phyloP scores from a whole-genome alignment of 1,284 basidiomycete genomes.

The Pseudomicrostroma phylloplanum region DNA sequence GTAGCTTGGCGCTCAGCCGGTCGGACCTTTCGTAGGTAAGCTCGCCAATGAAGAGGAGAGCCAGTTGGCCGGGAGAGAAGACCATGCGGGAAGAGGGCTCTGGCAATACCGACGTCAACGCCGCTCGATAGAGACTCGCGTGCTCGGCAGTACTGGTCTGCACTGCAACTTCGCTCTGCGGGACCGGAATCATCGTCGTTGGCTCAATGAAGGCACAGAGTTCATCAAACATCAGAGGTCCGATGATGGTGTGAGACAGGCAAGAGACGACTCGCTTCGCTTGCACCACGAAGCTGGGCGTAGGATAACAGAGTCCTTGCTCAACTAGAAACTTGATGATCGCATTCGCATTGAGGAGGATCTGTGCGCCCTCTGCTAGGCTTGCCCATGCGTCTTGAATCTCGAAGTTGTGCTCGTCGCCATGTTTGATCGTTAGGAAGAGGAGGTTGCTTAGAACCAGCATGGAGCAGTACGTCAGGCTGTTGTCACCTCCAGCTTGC shows the following conservation, averaged over 20 bases:
- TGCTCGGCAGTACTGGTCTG: slow-evolving; percentile 24
- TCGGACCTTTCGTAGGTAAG: slow-evolving; percentile 71
- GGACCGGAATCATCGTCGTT: slow-evolving; percentile 66
- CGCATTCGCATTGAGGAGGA: slow-evolving; percentile 66
- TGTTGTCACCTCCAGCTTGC: slow-evolving; percentile 12
- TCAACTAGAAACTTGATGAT: slow-evolving; percentile 77
- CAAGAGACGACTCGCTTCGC: slow-evolving; percentile 77
- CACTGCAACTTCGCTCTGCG: slow-evolving; percentile 57
- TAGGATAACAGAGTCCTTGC: slow-evolving; percentile 77
- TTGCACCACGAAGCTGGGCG: slow-evolving; percentile 68
- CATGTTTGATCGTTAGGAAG: slow-evolving; percentile 72
- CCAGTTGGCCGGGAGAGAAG: slow-evolving; percentile 75
- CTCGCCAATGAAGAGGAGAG: slow-evolving; percentile 77
- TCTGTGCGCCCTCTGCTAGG: slow-evolving; percentile 58
- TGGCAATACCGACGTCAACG: slow-evolving; percentile 26
- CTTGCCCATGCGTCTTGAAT: slow-evolving; percentile 74
- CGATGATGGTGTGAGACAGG: slow-evolving; percentile 70
- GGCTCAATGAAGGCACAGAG: slow-evolving; percentile 78
- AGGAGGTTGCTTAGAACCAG: slow-evolving; percentile 71
- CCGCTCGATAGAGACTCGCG: slow-evolving; percentile 11
- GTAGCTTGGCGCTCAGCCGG: slow-evolving; percentile 66
- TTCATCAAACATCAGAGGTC: slow-evolving; percentile 70
- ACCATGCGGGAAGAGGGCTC: slow-evolving; percentile 26
- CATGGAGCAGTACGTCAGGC: slow-evolving; percentile 26
- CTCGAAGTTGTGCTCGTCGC: slow-evolving; percentile 71